phyloP scores from a whole-genome alignment of 2,329 filamentous ascomycete genomes.

The Xylaria sp. region DNA sequence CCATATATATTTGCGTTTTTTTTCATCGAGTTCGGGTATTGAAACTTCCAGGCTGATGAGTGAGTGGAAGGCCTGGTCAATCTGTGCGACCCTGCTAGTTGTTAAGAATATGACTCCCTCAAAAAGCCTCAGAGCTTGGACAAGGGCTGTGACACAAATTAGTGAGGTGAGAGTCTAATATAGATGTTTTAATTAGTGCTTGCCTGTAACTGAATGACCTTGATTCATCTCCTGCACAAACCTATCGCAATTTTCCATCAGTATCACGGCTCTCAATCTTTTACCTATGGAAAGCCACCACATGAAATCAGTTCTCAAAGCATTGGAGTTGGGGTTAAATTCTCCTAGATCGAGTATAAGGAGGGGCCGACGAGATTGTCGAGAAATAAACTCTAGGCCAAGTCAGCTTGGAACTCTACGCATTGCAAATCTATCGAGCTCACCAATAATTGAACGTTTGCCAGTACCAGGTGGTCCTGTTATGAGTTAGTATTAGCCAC shows the following conservation, averaged over 20 bases:
- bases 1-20: background rate
- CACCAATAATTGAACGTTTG: conserved; percentile 19
- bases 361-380: conserved; percentile 1
- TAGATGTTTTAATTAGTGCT: too few relatives aligned
- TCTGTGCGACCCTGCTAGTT: background rate
- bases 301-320: background rate
- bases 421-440: background rate
- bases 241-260: background rate
- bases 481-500: background rate
- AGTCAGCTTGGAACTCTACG: background rate
- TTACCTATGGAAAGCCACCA: background rate
- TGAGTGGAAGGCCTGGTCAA: background rate
- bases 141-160: background rate
- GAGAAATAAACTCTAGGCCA: conserved; percentile 9
- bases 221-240: background rate
- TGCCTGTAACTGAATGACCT: too few relatives aligned
- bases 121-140: background rate
- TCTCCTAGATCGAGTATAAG: background rate
- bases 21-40: background rate
- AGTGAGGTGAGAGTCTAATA: too few relatives aligned
- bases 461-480: conserved; percentile 13
- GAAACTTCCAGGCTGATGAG: background rate
- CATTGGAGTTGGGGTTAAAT: too few relatives aligned
- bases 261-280: conserved; percentile 6
- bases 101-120: conserved; percentile 3